A percentile compares a stretch with the other conserved stretches of the same genome.
Evolutionary conservation across 1,284 basidiomycete genomes (phyloP).

Genomic region (Irpex rosettiformis): DNA sequence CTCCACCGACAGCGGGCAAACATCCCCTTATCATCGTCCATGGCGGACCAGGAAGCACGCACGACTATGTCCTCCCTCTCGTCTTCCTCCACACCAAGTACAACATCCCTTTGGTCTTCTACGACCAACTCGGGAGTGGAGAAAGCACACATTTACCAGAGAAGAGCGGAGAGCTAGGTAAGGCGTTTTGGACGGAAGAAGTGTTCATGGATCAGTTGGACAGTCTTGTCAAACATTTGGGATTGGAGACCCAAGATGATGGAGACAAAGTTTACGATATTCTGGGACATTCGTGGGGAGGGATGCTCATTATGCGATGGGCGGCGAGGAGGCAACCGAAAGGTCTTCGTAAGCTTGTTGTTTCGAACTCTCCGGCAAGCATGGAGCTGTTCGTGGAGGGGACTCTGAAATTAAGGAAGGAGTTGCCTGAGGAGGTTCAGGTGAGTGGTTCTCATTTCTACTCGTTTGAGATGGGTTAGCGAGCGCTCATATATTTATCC

Average conservation of each 20-base stretch:
- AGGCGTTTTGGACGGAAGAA: constrained; percentile 31
- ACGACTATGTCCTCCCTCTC: constrained; percentile 28
- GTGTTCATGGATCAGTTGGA: constrained; percentile 34
- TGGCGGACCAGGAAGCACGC: constrained; percentile 32
- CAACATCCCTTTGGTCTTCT: constrained; percentile 30
- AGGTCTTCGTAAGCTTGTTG: constrained; percentile 30
- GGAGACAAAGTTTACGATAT: constrained; percentile 22
- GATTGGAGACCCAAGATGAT: constrained; percentile 18
- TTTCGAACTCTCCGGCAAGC: constrained; percentile 27
- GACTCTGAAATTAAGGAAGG: constrained; percentile 15
- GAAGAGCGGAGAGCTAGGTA: constrained; percentile 22
- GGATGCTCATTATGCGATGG: constrained; percentile 27
- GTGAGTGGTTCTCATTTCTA: constrained; percentile 10
- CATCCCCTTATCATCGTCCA: constrained; percentile 34
- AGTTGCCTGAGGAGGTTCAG: constrained; percentile 26
- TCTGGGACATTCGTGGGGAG: constrained; percentile 36
- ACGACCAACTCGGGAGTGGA: constrained; percentile 36
- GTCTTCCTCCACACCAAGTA: constrained; percentile 19
- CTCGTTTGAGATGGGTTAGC: not conserved
- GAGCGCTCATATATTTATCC: not conserved
- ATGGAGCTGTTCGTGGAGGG: constrained; percentile 25
- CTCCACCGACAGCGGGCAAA: constrained; percentile 3
- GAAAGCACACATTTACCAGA: constrained; percentile 28
- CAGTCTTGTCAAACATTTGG: constrained; percentile 28
- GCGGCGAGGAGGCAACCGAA: constrained; percentile 22